phyloP scores from a whole-genome alignment of 371 early-diverging fungal genomes.

The Mucor plumbeus region DNA sequence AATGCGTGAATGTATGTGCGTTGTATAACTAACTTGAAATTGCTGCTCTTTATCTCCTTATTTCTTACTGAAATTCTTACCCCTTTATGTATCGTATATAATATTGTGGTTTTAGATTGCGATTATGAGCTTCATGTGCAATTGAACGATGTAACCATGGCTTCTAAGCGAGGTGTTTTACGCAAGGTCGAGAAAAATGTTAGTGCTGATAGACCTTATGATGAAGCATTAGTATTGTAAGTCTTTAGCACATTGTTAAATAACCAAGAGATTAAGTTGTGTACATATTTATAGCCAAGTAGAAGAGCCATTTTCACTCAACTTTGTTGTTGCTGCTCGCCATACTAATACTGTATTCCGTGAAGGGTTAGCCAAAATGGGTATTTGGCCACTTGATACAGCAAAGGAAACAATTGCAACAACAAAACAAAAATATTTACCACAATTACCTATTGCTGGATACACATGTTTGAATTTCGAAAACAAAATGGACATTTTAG shows the following conservation, averaged over 20 bases:
- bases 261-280: background rate
- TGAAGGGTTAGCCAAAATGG: constrained; percentile 25
- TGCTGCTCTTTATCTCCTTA: background rate
- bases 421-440: background rate
- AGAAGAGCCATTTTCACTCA: constrained; percentile 28
- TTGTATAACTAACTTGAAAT: background rate
- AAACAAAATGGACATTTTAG: constrained; percentile 19
- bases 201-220: constrained; percentile 24
- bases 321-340: constrained; percentile 29
- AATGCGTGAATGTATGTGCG: background rate
- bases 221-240: constrained; percentile 26
- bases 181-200: constrained; percentile 18
- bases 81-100: background rate
- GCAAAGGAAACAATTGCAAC: background rate
- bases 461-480: constrained; percentile 25
- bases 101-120: constrained; percentile 18
- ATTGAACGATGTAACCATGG: constrained; percentile 17
- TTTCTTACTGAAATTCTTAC: background rate
- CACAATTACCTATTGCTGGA: constrained; percentile 17
- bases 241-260: background rate
- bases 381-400: constrained; percentile 7
- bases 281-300: constrained; percentile 19
- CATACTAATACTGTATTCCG: constrained; percentile 25
- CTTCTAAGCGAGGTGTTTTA: constrained; percentile 16
- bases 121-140: constrained; percentile 26